A percentile compares a stretch with the other conserved stretches of the same genome.
Conservation (phyloP, 2,329 filamentous ascomycete genomes). For the Penicillium digitatum region DNA sequence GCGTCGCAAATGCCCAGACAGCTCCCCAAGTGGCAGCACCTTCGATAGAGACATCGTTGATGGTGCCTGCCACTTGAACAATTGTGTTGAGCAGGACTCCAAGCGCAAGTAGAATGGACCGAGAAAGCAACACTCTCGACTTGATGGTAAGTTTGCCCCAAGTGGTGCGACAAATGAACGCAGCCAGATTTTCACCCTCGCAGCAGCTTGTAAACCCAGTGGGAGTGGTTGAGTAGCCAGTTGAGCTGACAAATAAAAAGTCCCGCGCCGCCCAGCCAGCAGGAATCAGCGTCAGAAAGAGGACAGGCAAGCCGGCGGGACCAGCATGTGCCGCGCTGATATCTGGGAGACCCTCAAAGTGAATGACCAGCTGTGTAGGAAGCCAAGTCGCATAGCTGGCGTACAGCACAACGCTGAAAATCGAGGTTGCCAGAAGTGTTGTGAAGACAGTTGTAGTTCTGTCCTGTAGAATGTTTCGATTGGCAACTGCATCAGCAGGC, state of each 20-base stretch:
- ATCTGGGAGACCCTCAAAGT: slow-evolving; percentile 69
- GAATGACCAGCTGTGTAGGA: slow-evolving; percentile 65
- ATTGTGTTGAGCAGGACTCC: slow-evolving; percentile 54
- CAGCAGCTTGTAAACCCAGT: slow-evolving; percentile 59
- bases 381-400: slow-evolving; percentile 66
- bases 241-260: slow-evolving; percentile 66
- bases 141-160: slow-evolving; percentile 62
- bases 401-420: slow-evolving; percentile 72
- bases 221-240: slow-evolving; percentile 41
- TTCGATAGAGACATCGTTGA: slow-evolving; percentile 64
- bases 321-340: slow-evolving; percentile 65
- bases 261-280: slow-evolving; percentile 67
- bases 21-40: slow-evolving; percentile 70
- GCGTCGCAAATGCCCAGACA: slow-evolving; percentile 63
- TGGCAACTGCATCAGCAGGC: slow-evolving; percentile 47
- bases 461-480: slow-evolving; percentile 64
- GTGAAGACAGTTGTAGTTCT: slow-evolving; percentile 60
- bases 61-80: slow-evolving; percentile 61
- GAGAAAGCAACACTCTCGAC: slow-evolving; percentile 60
- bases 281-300: slow-evolving; percentile 56
- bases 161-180: slow-evolving; percentile 55
- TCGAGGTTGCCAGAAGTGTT: slow-evolving; percentile 62
- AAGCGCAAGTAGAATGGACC: slow-evolving; percentile 53
- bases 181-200: slow-evolving; percentile 65
- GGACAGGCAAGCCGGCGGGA: slow-evolving; percentile 47